Percentiles rank a stretch among this genome's conserved stretches.
phyloP scores from a whole-genome alignment of 768 basidiomycete species.

The Amyloporia xantha region DNA sequence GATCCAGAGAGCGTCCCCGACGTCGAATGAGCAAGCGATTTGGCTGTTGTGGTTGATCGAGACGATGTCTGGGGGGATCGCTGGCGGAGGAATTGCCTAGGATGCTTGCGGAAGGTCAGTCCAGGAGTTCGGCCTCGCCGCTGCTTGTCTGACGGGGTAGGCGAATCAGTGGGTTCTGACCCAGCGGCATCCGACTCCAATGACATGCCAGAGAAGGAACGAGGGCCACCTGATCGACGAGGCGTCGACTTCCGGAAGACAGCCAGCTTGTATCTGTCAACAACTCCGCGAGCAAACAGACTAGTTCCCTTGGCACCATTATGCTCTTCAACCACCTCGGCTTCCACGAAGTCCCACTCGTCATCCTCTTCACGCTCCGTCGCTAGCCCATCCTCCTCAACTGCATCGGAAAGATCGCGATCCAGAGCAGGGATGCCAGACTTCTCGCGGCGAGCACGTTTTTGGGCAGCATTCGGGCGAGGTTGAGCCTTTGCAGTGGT shows the following conservation, averaged over 20 bases:
- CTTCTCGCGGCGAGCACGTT: constrained; percentile 61
- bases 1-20: constrained; percentile 43
- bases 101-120: constrained; percentile 66
- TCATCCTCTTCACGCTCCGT: constrained; percentile 60
- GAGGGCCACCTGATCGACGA: constrained; percentile 33
- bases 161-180: constrained; percentile 34
- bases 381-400: constrained; percentile 35
- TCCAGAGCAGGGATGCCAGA: constrained; percentile 81
- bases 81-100: constrained; percentile 65
- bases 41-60: constrained; percentile 26
- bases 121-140: constrained; percentile 64
- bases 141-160: constrained; percentile 44
- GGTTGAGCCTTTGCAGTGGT: constrained; percentile 8
- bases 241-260: constrained; percentile 83
- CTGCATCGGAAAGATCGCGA: constrained; percentile 54
- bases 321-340: constrained; percentile 59
- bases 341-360: constrained; percentile 89
- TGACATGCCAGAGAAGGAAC: constrained; percentile 55
- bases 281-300: constrained; percentile 86
- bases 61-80: constrained; percentile 54
- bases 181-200: constrained; percentile 40
- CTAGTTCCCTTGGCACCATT: constrained; percentile 77
- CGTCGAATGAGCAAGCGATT: constrained; percentile 37
- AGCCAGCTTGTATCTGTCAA: constrained; percentile 78
- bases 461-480: constrained; percentile 11